phyloP scores from a whole-genome alignment of 1,284 basidiomycete species.

The Schizophyllum amplum region DNA sequence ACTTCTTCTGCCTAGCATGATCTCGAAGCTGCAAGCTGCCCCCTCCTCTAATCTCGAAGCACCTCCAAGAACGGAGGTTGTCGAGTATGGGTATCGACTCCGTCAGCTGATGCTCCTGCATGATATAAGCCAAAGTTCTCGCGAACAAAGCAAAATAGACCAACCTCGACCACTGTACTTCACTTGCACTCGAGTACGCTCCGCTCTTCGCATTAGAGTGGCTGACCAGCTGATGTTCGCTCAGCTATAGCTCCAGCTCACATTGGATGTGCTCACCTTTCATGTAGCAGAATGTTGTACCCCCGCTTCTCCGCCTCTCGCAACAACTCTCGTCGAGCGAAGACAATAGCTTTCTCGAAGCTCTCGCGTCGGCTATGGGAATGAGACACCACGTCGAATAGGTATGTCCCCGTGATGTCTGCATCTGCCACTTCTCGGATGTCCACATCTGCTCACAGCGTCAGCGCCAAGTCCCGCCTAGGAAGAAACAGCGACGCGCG shows the following conservation, averaged over 20 bases:
- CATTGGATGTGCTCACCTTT: slow-evolving; percentile 42
- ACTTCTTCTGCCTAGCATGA: no score
- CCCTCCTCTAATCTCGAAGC: slow-evolving; percentile 35
- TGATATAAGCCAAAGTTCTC: no score
- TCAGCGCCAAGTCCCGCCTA: neutral
- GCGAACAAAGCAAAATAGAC: slow-evolving; percentile 15
- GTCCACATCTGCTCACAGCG: slow-evolving; percentile 43
- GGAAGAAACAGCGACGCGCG: slow-evolving; percentile 11
- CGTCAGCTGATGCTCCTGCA: no score
- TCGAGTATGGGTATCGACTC: slow-evolving; percentile 29
- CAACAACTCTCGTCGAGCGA: slow-evolving; percentile 57
- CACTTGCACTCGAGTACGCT: slow-evolving; percentile 55
- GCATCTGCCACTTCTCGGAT: slow-evolving; percentile 41
- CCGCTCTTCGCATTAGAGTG: slow-evolving; percentile 54
- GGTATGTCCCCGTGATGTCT: slow-evolving; percentile 51
- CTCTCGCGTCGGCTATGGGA: slow-evolving; percentile 24
- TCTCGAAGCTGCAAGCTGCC: no score
- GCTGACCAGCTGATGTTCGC: slow-evolving; percentile 52
- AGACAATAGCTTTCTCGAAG: slow-evolving; percentile 44
- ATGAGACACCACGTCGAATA: slow-evolving; percentile 45
- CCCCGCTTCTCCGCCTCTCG: slow-evolving; percentile 45
- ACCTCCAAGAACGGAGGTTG: slow-evolving; percentile 63
- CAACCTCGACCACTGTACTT: slow-evolving; percentile 56
- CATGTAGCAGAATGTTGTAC: slow-evolving; percentile 55
- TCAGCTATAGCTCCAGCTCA: slow-evolving; percentile 4